Conservation (phyloP, 495 filamentous ascomycete genomes). For the Hypoxylon subgilvum region DNA sequence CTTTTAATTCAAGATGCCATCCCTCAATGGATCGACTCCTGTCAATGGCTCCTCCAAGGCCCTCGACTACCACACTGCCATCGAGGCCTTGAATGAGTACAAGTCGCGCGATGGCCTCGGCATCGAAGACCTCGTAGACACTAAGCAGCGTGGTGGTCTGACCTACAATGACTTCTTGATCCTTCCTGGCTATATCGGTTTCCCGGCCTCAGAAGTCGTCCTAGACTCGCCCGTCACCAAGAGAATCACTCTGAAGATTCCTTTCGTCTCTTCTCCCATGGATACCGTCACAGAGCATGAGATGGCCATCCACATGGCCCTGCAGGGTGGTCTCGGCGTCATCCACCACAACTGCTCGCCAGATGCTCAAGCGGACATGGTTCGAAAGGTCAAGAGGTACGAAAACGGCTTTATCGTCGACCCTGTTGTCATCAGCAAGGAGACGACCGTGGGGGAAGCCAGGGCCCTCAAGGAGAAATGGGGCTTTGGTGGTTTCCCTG, state of each 20-base stretch:
- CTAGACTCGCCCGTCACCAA: conserved; percentile 93
- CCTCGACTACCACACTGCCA: conserved; percentile 65
- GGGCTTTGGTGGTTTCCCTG: conserved; percentile 98
- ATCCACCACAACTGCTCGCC: conserved; percentile 99
- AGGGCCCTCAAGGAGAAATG: conserved; percentile 94
- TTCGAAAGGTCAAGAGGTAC: conserved; percentile 97
- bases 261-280: conserved; percentile 97
- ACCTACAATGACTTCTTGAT: conserved; percentile 74
- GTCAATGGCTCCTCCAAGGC: conserved; percentile 46
- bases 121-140: conserved; percentile 81
- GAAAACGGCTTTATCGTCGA: conserved; percentile 99
- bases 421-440: conserved; percentile 87
- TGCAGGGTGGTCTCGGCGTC: conserved; percentile 93
- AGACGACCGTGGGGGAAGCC: conserved; percentile 87
- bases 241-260: conserved; percentile 90
- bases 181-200: conserved; percentile 68
- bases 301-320: conserved; percentile 99
- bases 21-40: conserved; percentile 37
- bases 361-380: conserved; percentile 97
- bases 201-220: conserved; percentile 85
- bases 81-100: conserved; percentile 81
- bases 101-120: conserved; percentile 79
- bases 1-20: conserved; percentile 26
- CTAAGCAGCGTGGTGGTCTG: conserved; percentile 84
- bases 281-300: conserved; percentile 98